Percentiles rank a stretch among this genome's conserved stretches.
phyloP scores from a whole-genome alignment of 2,329 filamentous ascomycete genomes.

The Sporothrix euskadiensis region DNA sequence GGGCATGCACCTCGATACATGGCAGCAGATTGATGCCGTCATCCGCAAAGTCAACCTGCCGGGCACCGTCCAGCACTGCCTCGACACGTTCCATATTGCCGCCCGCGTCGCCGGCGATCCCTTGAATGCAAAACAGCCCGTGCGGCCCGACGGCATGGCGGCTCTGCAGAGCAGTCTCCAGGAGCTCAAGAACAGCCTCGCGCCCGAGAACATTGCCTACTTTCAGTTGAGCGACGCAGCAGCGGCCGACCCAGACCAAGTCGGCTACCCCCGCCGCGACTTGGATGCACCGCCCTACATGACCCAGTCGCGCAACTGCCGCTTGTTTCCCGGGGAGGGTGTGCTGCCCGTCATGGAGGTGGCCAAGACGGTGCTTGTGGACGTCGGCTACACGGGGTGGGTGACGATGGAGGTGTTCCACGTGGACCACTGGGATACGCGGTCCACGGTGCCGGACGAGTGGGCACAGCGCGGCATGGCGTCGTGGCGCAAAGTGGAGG shows the following conservation, averaged over 20 bases:
- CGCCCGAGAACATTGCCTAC: not conserved
- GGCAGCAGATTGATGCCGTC: constrained; percentile 10
- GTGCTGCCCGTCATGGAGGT: constrained; percentile 11
- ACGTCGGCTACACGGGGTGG: not conserved
- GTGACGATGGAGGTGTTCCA: constrained; percentile 17
- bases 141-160: not conserved
- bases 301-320: constrained; percentile 15
- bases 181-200: not conserved
- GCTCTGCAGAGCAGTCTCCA: not conserved
- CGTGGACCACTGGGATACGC: not conserved
- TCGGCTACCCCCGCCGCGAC: not conserved
- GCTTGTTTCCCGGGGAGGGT: constrained; percentile 7
- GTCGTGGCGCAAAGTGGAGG: constrained; percentile 1
- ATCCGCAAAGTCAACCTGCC: not conserved
- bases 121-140: not conserved
- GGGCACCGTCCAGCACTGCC: constrained; percentile 2
- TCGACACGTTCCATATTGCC: constrained; percentile 10
- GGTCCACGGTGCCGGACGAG: not conserved
- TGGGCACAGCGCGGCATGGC: constrained; percentile 11
- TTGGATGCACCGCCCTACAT: not conserved
- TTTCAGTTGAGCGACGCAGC: constrained; percentile 2
- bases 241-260: not conserved
- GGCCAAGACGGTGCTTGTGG: constrained; percentile 7
- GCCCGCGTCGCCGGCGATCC: constrained; percentile 10
- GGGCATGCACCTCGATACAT: constrained; percentile 9